phyloP scores from a whole-genome alignment of 1,284 basidiomycete species.

The Jaminaea rosea region DNA sequence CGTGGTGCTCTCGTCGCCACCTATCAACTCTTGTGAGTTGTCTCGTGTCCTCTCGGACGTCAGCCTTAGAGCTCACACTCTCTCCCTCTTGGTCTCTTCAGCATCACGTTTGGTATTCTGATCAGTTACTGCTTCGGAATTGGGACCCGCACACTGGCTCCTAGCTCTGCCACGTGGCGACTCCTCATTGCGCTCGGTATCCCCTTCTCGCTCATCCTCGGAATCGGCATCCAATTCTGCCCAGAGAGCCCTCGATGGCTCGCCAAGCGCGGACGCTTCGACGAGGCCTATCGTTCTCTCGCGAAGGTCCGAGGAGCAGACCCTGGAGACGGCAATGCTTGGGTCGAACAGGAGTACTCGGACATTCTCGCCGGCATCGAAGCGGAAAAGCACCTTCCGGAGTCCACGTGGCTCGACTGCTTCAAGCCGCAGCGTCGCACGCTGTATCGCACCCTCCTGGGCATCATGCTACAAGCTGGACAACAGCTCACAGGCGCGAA shows the following conservation, averaged over 20 bases:
- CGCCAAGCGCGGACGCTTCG: constrained; percentile 51
- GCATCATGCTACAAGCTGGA: constrained; percentile 62
- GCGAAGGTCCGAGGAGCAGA: constrained; percentile 56
- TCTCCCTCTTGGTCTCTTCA: constrained; percentile 48
- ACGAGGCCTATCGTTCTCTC: constrained; percentile 55
- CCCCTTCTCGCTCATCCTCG: constrained; percentile 61
- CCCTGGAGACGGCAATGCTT: constrained; percentile 31
- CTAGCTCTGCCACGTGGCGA: constrained; percentile 55
- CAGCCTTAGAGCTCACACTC: not conserved
- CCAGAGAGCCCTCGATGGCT: constrained; percentile 68
- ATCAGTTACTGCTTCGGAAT: constrained; percentile 56
- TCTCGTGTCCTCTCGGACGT: not conserved
- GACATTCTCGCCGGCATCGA: constrained; percentile 36
- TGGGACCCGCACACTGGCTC: constrained; percentile 21
- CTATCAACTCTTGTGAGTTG: constrained; percentile 52
- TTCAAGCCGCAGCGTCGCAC: constrained; percentile 34
- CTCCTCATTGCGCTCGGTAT: constrained; percentile 63
- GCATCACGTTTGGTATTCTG: constrained; percentile 68
- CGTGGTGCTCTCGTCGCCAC: constrained; percentile 63
- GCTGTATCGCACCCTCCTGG: constrained; percentile 45
- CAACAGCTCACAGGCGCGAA: constrained; percentile 66
- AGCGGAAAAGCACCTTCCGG: constrained; percentile 13
- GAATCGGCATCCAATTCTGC: constrained; percentile 64
- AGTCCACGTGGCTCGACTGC: constrained; percentile 37
- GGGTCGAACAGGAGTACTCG: constrained; percentile 37